Percentiles rank a stretch among this genome's conserved stretches.
phyloP scores from a whole-genome alignment of 495 filamentous ascomycete genomes.

The Arthonia radiata region DNA sequence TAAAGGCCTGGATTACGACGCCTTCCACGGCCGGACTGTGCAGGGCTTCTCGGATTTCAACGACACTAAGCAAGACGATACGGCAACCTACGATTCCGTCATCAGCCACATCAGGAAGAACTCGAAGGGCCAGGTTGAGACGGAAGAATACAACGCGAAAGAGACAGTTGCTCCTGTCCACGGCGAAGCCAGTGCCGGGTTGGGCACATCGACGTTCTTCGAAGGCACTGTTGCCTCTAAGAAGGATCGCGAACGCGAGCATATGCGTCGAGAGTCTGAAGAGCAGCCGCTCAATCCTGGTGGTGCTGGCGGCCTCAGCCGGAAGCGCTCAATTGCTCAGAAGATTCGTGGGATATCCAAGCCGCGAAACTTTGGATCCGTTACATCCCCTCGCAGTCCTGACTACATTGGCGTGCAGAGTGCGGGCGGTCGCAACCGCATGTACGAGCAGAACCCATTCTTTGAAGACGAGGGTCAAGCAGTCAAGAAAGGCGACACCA shows the following conservation, averaged over 20 bases:
- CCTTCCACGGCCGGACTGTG: conserved; percentile 56
- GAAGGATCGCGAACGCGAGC: too few relatives aligned
- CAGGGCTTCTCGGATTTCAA: conserved; percentile 70
- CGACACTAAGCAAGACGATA: conserved; percentile 12
- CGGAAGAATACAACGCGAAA: conserved; percentile 29
- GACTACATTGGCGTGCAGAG: conserved; percentile 15
- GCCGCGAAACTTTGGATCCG: conserved; percentile 15
- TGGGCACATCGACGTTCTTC: conserved; percentile 88
- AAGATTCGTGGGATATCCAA: conserved; percentile 40
- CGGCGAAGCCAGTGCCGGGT: conserved; percentile 56
- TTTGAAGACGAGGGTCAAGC: conserved; percentile 60
- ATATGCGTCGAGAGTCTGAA: too few relatives aligned
- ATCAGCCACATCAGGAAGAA: conserved; percentile 13
- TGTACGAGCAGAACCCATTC: conserved; percentile 56
- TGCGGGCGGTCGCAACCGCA: conserved; percentile 11
- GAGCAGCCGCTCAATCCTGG: conserved; percentile 6
- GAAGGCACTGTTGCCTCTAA: conserved; percentile 87
- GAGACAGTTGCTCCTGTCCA: conserved; percentile 43
- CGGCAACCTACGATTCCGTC: conserved; percentile 11
- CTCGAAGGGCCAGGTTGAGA: conserved; percentile 20
- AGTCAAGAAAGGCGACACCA: conserved; percentile 42
- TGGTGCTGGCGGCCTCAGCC: conserved; percentile 38
- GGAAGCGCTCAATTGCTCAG: conserved; percentile 87
- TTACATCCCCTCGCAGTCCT: conserved; percentile 9
- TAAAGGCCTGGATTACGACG: conserved; percentile 53